Conservation (phyloP, 257 asterid species). For the Gentiana straminea region DNA sequence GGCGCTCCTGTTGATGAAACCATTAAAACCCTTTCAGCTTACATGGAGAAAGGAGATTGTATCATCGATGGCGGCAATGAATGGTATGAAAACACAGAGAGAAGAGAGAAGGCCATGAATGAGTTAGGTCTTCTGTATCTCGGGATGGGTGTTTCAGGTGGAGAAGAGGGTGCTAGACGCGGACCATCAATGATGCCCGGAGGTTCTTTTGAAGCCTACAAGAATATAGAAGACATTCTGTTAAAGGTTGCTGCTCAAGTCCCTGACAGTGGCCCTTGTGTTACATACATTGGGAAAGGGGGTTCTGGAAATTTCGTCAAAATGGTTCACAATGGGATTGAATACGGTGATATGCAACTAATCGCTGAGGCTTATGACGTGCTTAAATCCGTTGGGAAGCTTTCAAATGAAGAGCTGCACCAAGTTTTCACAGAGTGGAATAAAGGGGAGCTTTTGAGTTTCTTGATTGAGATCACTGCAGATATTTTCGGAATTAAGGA, state of each 20-base stretch:
- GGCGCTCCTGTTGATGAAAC: slow-evolving; percentile 97
- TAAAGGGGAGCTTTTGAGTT: slow-evolving; percentile 88
- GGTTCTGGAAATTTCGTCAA: slow-evolving; percentile 93
- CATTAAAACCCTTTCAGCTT: slow-evolving; percentile 74
- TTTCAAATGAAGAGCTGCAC: slow-evolving; percentile 68
- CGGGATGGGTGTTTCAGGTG: slow-evolving; percentile 99
- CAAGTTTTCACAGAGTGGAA: slow-evolving; percentile 83
- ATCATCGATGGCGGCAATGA: slow-evolving; percentile 95
- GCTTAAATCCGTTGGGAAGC: slow-evolving; percentile 78
- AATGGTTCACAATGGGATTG: slow-evolving; percentile 94
- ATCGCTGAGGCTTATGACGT: slow-evolving; percentile 94
- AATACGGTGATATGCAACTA: slow-evolving; percentile 96
- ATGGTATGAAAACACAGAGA: slow-evolving; percentile 98
- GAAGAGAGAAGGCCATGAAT: slow-evolving; percentile 73
- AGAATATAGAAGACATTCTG: slow-evolving; percentile 69
- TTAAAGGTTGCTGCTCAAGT: slow-evolving; percentile 95
- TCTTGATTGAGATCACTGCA: slow-evolving; percentile 90
- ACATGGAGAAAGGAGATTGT: slow-evolving; percentile 94
- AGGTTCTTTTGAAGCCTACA: slow-evolving; percentile 76
- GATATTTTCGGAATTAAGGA: slow-evolving; percentile 93
- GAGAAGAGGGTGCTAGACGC: slow-evolving; percentile 91
- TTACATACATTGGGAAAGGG: slow-evolving; percentile 82
- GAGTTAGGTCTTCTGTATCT: slow-evolving; percentile 73
- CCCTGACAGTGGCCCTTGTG: slow-evolving; percentile 94
- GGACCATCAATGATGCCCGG: slow-evolving; percentile 99